Percentiles rank a stretch among this genome's conserved stretches.
Evolutionary conservation across 2,329 filamentous ascomycete genomes (phyloP).

Genomic region (Fusarium proliferatum): DNA sequence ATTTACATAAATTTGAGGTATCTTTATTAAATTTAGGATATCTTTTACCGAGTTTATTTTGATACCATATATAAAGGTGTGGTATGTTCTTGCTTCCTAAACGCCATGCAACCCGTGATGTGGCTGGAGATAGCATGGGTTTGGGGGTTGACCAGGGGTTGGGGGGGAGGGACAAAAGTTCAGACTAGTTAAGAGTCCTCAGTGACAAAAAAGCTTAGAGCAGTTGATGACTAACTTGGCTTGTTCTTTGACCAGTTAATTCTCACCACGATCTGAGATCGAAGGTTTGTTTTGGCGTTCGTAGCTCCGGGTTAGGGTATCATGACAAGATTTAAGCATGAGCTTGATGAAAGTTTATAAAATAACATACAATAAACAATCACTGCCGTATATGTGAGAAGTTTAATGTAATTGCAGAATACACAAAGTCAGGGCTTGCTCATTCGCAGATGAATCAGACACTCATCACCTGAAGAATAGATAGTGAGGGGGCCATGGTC

Average conservation of each 20-base stretch:
- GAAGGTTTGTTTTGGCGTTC: background rate
- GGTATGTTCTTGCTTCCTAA: too few species aligned
- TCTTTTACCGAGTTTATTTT: too few species aligned
- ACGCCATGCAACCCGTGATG: too few species aligned
- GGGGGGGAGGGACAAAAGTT: background rate
- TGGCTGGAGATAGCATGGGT: background rate
- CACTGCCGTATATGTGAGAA: too few species aligned
- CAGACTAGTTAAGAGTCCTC: background rate
- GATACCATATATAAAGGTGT: too few species aligned
- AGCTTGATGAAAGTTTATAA: background rate
- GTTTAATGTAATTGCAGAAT: background rate
- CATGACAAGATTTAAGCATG: background rate
- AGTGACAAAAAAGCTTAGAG: background rate
- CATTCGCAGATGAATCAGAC: background rate
- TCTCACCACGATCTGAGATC: background rate
- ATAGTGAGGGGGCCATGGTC: background rate
- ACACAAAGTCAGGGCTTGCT: background rate
- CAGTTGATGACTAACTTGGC: background rate
- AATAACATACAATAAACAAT: background rate
- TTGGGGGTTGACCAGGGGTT: slow-evolving; percentile 8
- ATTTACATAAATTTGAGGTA: too few species aligned
- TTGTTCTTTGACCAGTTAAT: background rate
- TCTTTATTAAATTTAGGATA: too few species aligned
- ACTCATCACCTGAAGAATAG: background rate
- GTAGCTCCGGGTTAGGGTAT: background rate